Conservation (phyloP, 1,139 yeast species). For the Suhomyces coccinellae region DNA sequence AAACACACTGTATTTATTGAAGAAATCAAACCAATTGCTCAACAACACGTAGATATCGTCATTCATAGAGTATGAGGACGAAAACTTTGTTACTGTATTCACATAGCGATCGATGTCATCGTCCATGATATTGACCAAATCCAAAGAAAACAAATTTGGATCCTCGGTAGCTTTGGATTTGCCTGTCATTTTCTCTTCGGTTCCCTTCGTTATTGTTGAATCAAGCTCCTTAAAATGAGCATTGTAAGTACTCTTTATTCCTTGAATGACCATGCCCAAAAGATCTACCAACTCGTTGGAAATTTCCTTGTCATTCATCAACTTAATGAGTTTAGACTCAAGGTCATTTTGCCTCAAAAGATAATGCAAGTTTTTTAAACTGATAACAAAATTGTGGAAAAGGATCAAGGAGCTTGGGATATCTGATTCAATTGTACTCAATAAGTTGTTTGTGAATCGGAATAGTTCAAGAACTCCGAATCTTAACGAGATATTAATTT, state of each 20-base stretch:
- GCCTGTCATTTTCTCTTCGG: background rate
- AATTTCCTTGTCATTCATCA: slow-evolving; percentile 1
- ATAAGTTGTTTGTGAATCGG: slow-evolving; percentile 10
- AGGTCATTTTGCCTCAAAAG: slow-evolving; percentile 12
- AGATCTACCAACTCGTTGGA: slow-evolving; percentile 6
- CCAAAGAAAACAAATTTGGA: slow-evolving; percentile 20
- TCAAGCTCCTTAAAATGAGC: slow-evolving; percentile 10
- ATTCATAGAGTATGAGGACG: slow-evolving; percentile 4
- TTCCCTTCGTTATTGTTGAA: background rate
- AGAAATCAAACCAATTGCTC: slow-evolving; percentile 27
- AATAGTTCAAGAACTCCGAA: slow-evolving; percentile 12
- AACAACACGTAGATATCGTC: slow-evolving; percentile 18
- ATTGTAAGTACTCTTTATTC: slow-evolving; percentile 8
- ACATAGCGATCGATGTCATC: slow-evolving; percentile 28
- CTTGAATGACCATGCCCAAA: slow-evolving; percentile 3
- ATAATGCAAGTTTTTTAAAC: slow-evolving; percentile 23
- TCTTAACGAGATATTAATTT: slow-evolving; percentile 4
- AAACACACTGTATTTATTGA: slow-evolving; percentile 14
- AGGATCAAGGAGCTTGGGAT: slow-evolving; percentile 16
- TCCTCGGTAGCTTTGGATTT: background rate
- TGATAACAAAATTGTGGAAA: slow-evolving; percentile 26
- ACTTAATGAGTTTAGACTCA: slow-evolving; percentile 8
- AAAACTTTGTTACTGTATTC: slow-evolving; percentile 12
- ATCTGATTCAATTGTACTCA: slow-evolving; percentile 2
- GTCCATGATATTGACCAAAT: slow-evolving; percentile 29